Evolutionary conservation across 345 rosid genomes (phyloP).

Genomic region (Isatis tinctoria): DNA sequence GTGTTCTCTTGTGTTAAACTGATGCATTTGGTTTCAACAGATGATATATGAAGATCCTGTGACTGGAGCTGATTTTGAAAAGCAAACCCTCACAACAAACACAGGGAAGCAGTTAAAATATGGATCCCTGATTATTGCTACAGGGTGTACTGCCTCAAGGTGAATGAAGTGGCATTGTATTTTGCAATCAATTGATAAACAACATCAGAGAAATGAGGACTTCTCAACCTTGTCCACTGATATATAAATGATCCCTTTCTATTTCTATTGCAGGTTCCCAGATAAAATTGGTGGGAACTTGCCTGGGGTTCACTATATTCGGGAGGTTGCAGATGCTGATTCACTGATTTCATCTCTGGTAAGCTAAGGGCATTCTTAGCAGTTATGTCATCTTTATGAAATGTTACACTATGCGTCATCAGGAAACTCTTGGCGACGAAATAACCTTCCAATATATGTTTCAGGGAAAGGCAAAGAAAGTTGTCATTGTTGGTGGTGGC

Average conservation of each 20-base stretch:
- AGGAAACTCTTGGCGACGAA: neutral
- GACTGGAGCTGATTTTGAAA: conserved; percentile 58
- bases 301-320: conserved; percentile 87
- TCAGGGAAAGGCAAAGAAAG: conserved; percentile 72
- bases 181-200: neutral
- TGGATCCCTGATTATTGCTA: conserved; percentile 83
- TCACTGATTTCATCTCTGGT: conserved; percentile 81
- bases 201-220: neutral
- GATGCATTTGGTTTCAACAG: conserved; percentile 30
- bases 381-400: conserved; percentile 1
- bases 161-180: conserved; percentile 15
- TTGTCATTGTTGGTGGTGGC: conserved; percentile 93
- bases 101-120: conserved; percentile 88
- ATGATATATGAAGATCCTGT: conserved; percentile 87
- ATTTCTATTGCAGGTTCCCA: conserved; percentile 57
- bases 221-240: neutral
- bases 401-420: neutral
- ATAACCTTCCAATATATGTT: conserved; percentile 4
- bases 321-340: conserved; percentile 93
- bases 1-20: neutral
- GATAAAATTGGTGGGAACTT: conserved; percentile 89
- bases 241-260: neutral
- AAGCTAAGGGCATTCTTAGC: conserved; percentile 18
- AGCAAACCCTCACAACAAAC: conserved; percentile 71
- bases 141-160: conserved; percentile 95